phyloP scores from a whole-genome alignment of 164 flowering plant genomes.

The Liquidambar formosana region DNA sequence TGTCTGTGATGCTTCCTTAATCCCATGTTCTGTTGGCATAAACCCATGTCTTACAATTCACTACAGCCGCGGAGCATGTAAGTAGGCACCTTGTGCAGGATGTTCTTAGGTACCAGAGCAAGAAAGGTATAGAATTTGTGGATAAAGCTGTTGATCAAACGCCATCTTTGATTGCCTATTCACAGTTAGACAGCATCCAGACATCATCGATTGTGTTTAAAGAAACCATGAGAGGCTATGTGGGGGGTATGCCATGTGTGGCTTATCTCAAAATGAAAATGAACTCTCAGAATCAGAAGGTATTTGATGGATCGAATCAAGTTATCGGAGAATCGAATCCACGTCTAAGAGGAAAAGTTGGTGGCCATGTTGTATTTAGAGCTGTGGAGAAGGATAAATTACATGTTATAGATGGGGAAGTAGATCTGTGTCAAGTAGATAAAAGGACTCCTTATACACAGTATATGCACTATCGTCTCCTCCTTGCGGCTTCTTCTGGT shows the following conservation, averaged over 20 bases:
- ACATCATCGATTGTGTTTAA: constrained; percentile 22
- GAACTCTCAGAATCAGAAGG: constrained; percentile 16
- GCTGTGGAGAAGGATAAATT: constrained; percentile 40
- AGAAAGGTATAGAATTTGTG: neutral
- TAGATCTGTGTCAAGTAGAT: constrained; percentile 48
- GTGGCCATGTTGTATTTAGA: constrained; percentile 44
- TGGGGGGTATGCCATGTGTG: constrained; percentile 61
- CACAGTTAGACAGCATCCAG: neutral
- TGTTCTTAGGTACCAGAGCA: constrained; percentile 29
- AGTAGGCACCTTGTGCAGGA: constrained; percentile 46
- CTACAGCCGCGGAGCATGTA: constrained; percentile 54
- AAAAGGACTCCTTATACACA: constrained; percentile 53
- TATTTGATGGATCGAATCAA: constrained; percentile 3
- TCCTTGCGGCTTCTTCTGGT: constrained; percentile 59
- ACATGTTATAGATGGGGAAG: constrained; percentile 53
- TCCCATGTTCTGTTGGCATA: constrained; percentile 40
- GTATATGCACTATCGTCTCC: constrained; percentile 53
- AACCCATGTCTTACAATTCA: constrained; percentile 51
- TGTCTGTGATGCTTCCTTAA: constrained; percentile 44
- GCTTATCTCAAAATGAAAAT: constrained; percentile 52
- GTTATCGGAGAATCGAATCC: constrained; percentile 19
- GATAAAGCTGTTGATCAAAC: constrained; percentile 6
- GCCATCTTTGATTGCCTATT: neutral
- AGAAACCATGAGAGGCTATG: constrained; percentile 53
- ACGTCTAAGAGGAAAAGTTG: constrained; percentile 44